A percentile compares a stretch with the other conserved stretches of the same genome.
phyloP scores from a whole-genome alignment of 805 yeast species.

The Candida railenensis region DNA sequence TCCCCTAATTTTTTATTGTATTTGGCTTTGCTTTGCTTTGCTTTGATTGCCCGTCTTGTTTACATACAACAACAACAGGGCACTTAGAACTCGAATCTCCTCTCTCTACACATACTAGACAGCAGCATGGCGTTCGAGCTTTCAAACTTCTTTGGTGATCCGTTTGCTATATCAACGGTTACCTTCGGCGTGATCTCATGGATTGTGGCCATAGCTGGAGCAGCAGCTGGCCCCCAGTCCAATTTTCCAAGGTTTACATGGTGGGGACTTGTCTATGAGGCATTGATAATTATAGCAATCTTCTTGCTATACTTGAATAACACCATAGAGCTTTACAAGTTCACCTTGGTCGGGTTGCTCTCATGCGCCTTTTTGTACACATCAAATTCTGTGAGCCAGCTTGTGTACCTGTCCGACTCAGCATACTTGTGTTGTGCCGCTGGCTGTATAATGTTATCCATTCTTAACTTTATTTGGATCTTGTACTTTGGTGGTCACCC shows the following conservation, averaged over 20 bases:
- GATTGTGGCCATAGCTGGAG: slow-evolving; percentile 87
- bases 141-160: slow-evolving; percentile 70
- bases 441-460: slow-evolving; percentile 80
- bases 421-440: slow-evolving; percentile 87
- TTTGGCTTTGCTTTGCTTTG: too few relatives aligned
- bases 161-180: slow-evolving; percentile 82
- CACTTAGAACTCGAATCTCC: too few relatives aligned
- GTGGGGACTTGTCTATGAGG: slow-evolving; percentile 93
- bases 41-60: too few relatives aligned
- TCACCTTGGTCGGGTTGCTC: slow-evolving; percentile 52
- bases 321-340: slow-evolving; percentile 67
- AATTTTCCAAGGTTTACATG: slow-evolving; percentile 82
- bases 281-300: slow-evolving; percentile 54
- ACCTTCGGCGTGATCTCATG: slow-evolving; percentile 76
- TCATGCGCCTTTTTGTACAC: slow-evolving; percentile 80
- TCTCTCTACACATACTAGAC: too few relatives aligned
- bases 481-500: slow-evolving; percentile 89
- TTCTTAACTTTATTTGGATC: slow-evolving; percentile 82
- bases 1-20: too few relatives aligned
- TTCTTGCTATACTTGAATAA: slow-evolving; percentile 56
- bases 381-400: slow-evolving; percentile 76
- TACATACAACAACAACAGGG: too few relatives aligned
- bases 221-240: slow-evolving; percentile 43
- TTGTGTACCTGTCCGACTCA: slow-evolving; percentile 62
- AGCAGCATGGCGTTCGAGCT: slow-evolving; percentile 32